Evolutionary conservation across 192 early-diverging fungal genomes (phyloP), one percentile per base, ranked within the genome.

Genomic region (Coemansia interrupta): DNA sequence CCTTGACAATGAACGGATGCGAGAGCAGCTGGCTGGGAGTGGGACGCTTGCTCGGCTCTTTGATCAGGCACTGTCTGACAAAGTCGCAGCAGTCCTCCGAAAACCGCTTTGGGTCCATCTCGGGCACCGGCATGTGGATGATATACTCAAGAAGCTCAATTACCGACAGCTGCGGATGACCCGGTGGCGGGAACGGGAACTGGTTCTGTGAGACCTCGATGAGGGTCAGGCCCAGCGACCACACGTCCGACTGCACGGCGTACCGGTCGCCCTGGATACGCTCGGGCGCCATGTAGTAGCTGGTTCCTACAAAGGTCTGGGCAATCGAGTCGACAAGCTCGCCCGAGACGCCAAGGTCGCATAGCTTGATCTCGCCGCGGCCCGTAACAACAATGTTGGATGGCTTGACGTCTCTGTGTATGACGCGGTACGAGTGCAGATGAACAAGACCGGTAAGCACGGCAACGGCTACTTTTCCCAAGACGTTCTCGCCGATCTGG

Each of bases 321-420:
- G 93, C 97, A 22, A 89, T 66, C 11, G 92, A 92, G 53, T 96
- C 88, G 44, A 91, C 86, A 29, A 94, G 67, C 71, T 96, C 87
- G 10, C 92, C 92, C 8, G 89, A 91, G 6, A 99, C 97, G 24
- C 96, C 96, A 80, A 99, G 96, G 72, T 99, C 96, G 51, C 92
- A 95, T 24, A 99, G 84, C 64, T 99, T 99, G 63, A 99, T 89
- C 60, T 92, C 83, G 15, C 97, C 97, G 5, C 79, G 71, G 43
- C 85, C 83, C 24, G 96, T 93, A 8, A 97, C 82, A 48, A 99
- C 69, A 59, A 99, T 95, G 70, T 99, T 99, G 26, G 92, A 95
- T 9, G 97, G 97, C 77, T 99, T 99, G 68, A 99, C 85, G 63
- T 99, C 97, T 73, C 97, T 66, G 66, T 99, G 97, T 43, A 99